phyloP scores from a whole-genome alignment of 2,329 filamentous ascomycete genomes.

The Ophioceras dolichostomum region DNA sequence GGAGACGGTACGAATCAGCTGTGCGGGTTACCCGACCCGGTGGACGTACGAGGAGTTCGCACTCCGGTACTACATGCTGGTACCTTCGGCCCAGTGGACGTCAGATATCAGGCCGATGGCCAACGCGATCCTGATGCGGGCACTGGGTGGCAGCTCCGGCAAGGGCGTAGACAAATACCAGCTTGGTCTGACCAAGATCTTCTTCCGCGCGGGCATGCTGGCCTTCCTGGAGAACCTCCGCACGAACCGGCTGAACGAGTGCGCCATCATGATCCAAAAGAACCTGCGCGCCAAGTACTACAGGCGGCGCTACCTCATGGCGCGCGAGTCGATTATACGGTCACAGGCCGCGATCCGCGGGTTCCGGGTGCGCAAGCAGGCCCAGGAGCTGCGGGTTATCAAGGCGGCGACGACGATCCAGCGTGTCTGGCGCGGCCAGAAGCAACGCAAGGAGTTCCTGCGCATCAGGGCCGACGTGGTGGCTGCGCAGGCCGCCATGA shows the following conservation, averaged over 20 bases:
- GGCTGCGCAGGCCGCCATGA: slow-evolving; percentile 77
- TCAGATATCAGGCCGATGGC: slow-evolving; percentile 91
- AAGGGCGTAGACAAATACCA: slow-evolving; percentile 88
- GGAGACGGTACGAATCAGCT: slow-evolving; percentile 95
- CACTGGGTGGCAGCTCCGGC: slow-evolving; percentile 58
- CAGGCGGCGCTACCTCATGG: slow-evolving; percentile 78
- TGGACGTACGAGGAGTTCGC: slow-evolving; percentile 99
- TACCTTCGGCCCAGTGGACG: slow-evolving; percentile 81
- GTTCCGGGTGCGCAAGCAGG: slow-evolving; percentile 62
- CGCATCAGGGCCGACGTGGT: slow-evolving; percentile 73
- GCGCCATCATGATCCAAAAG: slow-evolving; percentile 97
- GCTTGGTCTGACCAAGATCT: slow-evolving; percentile 94
- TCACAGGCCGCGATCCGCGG: slow-evolving; percentile 72
- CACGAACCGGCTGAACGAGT: slow-evolving; percentile 81
- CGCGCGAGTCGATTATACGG: slow-evolving; percentile 65
- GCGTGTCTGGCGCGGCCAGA: slow-evolving; percentile 85
- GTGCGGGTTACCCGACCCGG: slow-evolving; percentile 89
- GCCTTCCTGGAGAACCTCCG: slow-evolving; percentile 93
- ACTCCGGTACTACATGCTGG: slow-evolving; percentile 94
- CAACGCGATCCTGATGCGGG: slow-evolving; percentile 80
- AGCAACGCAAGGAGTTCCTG: slow-evolving; percentile 72
- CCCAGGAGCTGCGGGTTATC: slow-evolving; percentile 68
- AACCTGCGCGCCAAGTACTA: slow-evolving; percentile 94
- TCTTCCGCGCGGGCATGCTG: slow-evolving; percentile 98
- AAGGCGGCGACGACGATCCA: slow-evolving; percentile 92